phyloP scores from a whole-genome alignment of 805 yeast genomes.

The Debaryomyces hansenii region DNA sequence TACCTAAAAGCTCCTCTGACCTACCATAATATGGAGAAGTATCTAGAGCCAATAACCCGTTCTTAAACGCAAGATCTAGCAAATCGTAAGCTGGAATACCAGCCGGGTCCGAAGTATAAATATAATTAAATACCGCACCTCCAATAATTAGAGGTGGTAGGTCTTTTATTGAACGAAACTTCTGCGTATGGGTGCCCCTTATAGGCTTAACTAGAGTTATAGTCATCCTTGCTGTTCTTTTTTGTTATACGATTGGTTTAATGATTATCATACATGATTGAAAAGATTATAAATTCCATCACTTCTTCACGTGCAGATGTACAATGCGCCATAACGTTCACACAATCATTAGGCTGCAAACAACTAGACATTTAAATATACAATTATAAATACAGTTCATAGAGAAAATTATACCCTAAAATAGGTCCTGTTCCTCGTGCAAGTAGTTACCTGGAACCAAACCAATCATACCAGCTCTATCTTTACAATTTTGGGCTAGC shows the following conservation, averaged over 20 bases:
- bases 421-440: neutral
- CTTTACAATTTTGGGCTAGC: constrained; percentile 34
- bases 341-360: no score
- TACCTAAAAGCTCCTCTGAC: constrained; percentile 73
- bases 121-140: constrained; percentile 84
- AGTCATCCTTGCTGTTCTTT: neutral
- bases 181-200: constrained; percentile 16
- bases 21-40: constrained; percentile 95
- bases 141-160: constrained; percentile 71
- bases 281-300: no score
- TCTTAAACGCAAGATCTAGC: constrained; percentile 55
- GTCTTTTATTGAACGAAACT: constrained; percentile 27
- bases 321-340: no score
- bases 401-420: neutral
- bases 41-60: constrained; percentile 78
- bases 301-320: no score
- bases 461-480: constrained; percentile 34
- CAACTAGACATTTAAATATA: no score
- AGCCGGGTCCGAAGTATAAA: constrained; percentile 71
- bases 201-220: constrained; percentile 11
- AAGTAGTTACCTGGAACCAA: constrained; percentile 46
- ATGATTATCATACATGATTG: no score
- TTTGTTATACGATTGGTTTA: neutral
- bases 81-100: constrained; percentile 58
- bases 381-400: neutral